Evolutionary conservation across 176 grass and related monocot genomes (phyloP).

Genomic region (Carex myosuroides): DNA sequence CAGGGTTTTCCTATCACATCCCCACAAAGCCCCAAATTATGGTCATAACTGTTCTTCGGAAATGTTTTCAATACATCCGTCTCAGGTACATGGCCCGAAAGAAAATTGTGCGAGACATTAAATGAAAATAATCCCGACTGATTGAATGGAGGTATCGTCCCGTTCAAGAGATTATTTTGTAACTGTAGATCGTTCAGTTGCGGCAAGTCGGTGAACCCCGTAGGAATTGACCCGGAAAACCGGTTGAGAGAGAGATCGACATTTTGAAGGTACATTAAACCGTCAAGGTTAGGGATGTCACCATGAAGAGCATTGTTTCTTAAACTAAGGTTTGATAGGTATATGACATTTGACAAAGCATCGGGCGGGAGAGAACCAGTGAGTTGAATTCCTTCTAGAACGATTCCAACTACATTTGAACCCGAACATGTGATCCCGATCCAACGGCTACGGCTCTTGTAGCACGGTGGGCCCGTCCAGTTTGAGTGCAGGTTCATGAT

Average conservation of each 20-base stretch:
- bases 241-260: slow-evolving; percentile 74
- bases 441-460: slow-evolving; percentile 58
- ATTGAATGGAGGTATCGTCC: slow-evolving; percentile 53
- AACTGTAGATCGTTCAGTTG: slow-evolving; percentile 46
- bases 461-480: slow-evolving; percentile 89
- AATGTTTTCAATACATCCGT: slow-evolving; percentile 45
- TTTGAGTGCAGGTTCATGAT: slow-evolving; percentile 74
- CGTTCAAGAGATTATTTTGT: slow-evolving; percentile 81
- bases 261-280: slow-evolving; percentile 35
- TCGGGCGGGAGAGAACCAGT: slow-evolving; percentile 35
- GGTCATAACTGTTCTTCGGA: slow-evolving; percentile 42
- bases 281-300: slow-evolving; percentile 44
- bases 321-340: slow-evolving; percentile 43
- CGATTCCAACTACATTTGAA: slow-evolving; percentile 44
- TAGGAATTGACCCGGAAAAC: slow-evolving; percentile 70
- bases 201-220: slow-evolving; percentile 18
- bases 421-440: slow-evolving; percentile 57
- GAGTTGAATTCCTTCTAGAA: slow-evolving; percentile 57
- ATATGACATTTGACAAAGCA: slow-evolving; percentile 32
- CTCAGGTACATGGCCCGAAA: slow-evolving; percentile 53
- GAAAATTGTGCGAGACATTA: slow-evolving; percentile 93
- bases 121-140: slow-evolving; percentile 44
- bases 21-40: slow-evolving; percentile 73
- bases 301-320: slow-evolving; percentile 75
- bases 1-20: slow-evolving; percentile 30